Base-by-base conservation (phyloP, 148 eudicot genomes). In the Limonium bicolor region DNA sequence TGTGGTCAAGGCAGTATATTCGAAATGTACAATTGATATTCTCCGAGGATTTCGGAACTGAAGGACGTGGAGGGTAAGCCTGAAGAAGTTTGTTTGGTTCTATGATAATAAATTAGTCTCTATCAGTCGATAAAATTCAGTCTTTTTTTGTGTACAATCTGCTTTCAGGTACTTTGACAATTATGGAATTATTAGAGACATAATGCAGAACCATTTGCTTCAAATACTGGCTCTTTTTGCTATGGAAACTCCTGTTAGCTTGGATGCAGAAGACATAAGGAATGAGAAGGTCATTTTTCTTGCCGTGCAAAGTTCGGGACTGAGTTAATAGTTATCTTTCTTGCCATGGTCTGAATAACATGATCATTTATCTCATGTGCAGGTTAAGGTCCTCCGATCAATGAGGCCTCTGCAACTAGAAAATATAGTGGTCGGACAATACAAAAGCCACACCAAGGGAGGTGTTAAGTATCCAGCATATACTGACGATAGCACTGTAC, bases 211-310 rank as follows among this genome's bases (percentile, higher is more conserved):
- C 49, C 97, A 88, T 80, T 66, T 88, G 73, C 78, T 88, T 29
- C 97, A 88, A 70, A 88, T 88, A 27, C 48, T 88, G 57, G 97
- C 97, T 41, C 75, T 88, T 36, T 88, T 88, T 70, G 97, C 97
- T 51, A 88, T 88, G 97, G 97, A 90, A 69, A 84, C 97, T 16
- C 97, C 97, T 19, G 97, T 84, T 57, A 80, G 93, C 66, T 84
- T 80, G 58, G 97, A 90, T 59, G 97, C 78, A 13, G 97, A 88
- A 68, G 97, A 88, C 67, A 90, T 90, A 48, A 80, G 95, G 57
- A 90, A 84, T 43, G 97, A 90, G 65, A 90, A 90, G 93, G 97
- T 90, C 23, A 50, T 38, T 12, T 30, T 38, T 13, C 9, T 27
- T 32, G 27, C 36, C 10, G 42, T 20, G 37, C 30, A n/a, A n/a